Conservation (phyloP, 2,329 filamentous ascomycete genomes). For the Epichloe sylvatica region DNA sequence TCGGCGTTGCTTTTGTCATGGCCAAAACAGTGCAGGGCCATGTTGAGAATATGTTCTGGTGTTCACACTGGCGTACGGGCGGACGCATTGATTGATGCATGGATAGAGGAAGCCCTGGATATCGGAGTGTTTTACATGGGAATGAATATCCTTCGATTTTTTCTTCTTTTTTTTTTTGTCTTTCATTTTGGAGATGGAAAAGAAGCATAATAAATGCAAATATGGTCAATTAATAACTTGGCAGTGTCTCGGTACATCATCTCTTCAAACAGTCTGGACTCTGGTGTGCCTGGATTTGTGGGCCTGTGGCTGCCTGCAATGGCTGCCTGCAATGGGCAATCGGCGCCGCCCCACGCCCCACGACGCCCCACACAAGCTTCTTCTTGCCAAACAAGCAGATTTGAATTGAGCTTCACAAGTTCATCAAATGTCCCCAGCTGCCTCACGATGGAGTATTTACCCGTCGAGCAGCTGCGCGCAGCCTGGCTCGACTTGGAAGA, state of each 20-base stretch:
- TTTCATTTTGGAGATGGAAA: conserved; percentile 4
- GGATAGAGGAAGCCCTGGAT: conserved; percentile 5
- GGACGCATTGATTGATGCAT: not conserved
- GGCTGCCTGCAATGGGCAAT: too few species aligned
- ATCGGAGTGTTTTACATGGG: conserved; percentile 4
- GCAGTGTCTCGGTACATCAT: too few species aligned
- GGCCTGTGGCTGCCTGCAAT: too few species aligned
- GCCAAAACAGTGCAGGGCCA: not conserved
- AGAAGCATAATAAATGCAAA: conserved; percentile 1
- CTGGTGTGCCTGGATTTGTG: not conserved
- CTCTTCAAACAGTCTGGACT: not conserved
- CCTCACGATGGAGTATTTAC: not conserved
- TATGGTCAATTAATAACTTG: not conserved
- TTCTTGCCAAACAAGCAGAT: not conserved
- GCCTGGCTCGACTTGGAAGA: conserved; percentile 4
- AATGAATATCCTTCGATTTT: conserved; percentile 1
- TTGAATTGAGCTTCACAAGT: not conserved
- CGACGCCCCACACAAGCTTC: not conserved
- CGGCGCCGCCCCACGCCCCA: not conserved
- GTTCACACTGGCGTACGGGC: conserved; percentile 9
- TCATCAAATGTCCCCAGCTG: not conserved
- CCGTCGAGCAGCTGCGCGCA: conserved; percentile 2
- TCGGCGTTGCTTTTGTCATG: not conserved
- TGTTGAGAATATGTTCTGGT: conserved; percentile 12
- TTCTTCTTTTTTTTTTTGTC: not conserved